A percentile compares a stretch with the other conserved stretches of the same genome.
Evolutionary conservation across 2,329 filamentous ascomycete species (phyloP).

Genomic region (Ceratocystis colombiana): DNA sequence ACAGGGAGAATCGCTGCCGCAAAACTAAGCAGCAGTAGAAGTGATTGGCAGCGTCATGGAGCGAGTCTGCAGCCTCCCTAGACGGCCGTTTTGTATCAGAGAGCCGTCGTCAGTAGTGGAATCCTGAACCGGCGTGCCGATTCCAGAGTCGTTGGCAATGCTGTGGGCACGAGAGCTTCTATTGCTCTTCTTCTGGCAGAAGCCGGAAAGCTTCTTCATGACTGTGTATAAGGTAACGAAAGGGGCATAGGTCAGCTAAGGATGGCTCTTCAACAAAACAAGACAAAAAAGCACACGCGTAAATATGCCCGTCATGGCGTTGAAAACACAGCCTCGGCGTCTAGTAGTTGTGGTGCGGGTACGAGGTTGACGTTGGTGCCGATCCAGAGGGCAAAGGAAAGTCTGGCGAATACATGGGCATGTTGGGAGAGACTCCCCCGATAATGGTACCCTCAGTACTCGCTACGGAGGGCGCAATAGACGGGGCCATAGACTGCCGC

Average conservation of each 20-base stretch:
- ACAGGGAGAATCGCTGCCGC: neutral
- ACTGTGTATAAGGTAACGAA: conserved; percentile 15
- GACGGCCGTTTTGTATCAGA: conserved; percentile 14
- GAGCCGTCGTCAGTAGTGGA: conserved; percentile 16
- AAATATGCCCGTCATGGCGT: conserved; percentile 9
- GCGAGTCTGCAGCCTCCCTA: conserved; percentile 17
- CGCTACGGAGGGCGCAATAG: conserved; percentile 18
- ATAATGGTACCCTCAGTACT: conserved; percentile 17
- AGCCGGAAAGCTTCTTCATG: conserved; percentile 25
- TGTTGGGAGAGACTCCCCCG: neutral
- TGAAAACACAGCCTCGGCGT: conserved; percentile 5
- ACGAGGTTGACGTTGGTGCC: conserved; percentile 6
- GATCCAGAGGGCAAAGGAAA: conserved; percentile 10
- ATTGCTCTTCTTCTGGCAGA: conserved; percentile 19
- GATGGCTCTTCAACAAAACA: conserved; percentile 11
- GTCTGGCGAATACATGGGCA: conserved; percentile 14
- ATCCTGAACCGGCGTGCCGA: conserved; percentile 23
- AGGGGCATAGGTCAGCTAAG: conserved; percentile 9
- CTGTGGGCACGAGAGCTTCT: conserved; percentile 15
- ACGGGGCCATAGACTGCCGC: conserved; percentile 20
- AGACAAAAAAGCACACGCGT: conserved; percentile 8
- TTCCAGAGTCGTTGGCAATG: conserved; percentile 24
- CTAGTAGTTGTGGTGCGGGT: conserved; percentile 13
- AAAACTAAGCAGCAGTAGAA: neutral
- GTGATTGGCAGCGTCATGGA: conserved; percentile 16